phyloP scores from a whole-genome alignment of 1,284 basidiomycete genomes.

The Cryptococcus sp. region DNA sequence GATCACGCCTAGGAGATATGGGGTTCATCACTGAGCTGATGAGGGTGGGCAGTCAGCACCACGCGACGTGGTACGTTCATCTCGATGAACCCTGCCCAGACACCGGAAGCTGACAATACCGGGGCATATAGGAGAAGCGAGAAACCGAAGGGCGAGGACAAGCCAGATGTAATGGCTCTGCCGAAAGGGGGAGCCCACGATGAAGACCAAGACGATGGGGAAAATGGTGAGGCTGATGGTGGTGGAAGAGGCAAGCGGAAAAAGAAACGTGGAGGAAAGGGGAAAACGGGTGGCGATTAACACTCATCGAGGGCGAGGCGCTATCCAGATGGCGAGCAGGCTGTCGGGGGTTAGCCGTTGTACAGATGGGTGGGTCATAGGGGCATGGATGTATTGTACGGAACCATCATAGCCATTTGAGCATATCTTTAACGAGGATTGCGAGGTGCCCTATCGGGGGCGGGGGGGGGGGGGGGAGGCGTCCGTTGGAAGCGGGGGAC shows the following conservation, averaged over 20 bases:
- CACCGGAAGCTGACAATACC: background rate
- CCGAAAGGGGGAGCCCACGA: background rate
- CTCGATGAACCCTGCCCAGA: background rate
- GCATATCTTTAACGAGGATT: too few relatives aligned
- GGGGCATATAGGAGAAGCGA: constrained; percentile 20
- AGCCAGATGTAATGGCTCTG: background rate
- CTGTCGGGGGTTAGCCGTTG: too few relatives aligned
- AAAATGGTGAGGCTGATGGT: background rate
- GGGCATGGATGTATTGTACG: too few relatives aligned
- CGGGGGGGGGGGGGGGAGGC: too few relatives aligned
- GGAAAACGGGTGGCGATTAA: too few relatives aligned
- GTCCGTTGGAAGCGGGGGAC: background rate
- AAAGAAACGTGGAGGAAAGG: background rate
- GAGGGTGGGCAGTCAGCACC: constrained; percentile 36
- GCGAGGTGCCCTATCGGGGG: too few relatives aligned
- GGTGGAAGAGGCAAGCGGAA: constrained; percentile 2
- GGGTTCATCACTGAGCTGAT: constrained; percentile 37
- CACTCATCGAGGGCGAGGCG: too few relatives aligned
- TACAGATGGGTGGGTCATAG: too few relatives aligned
- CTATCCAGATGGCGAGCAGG: too few relatives aligned
- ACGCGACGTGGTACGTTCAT: constrained; percentile 42
- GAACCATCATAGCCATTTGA: too few relatives aligned
- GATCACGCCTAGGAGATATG: constrained; percentile 32
- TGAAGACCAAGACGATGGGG: constrained; percentile 2
- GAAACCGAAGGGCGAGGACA: constrained; percentile 8